phyloP scores from a whole-genome alignment of 2,329 filamentous ascomycete species.

The Thelonectria blattea region DNA sequence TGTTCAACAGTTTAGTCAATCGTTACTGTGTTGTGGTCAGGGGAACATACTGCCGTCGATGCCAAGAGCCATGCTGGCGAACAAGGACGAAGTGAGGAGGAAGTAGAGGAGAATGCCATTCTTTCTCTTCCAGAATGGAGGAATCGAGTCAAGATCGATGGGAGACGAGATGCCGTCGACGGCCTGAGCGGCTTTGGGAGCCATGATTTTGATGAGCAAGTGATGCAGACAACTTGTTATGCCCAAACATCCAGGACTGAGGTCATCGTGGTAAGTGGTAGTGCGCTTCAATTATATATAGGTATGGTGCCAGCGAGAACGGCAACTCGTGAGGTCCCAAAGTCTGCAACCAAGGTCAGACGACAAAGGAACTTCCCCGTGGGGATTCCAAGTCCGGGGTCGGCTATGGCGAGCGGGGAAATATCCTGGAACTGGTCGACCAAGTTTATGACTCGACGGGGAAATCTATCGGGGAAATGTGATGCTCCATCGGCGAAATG shows the following conservation, averaged over 20 bases:
- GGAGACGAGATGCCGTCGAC: constrained; percentile 40
- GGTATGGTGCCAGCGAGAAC: neutral
- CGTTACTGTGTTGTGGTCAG: neutral
- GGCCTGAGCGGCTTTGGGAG: constrained; percentile 41
- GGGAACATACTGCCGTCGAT: constrained; percentile 45
- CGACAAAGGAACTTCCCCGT: constrained; percentile 27
- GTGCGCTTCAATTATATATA: constrained; percentile 24
- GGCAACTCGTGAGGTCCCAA: neutral
- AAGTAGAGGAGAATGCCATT: constrained; percentile 52
- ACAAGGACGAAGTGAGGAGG: constrained; percentile 49
- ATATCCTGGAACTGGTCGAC: neutral
- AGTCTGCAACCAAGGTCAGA: neutral
- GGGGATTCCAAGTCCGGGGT: constrained; percentile 21
- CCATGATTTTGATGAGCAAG: constrained; percentile 32
- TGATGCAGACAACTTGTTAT: neutral
- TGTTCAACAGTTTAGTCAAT: neutral
- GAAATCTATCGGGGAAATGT: neutral
- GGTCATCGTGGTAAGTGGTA: neutral
- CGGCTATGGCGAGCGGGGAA: constrained; percentile 26
- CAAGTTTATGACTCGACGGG: neutral
- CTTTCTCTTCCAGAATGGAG: constrained; percentile 46
- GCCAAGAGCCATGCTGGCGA: constrained; percentile 49
- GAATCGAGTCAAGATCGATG: constrained; percentile 40
- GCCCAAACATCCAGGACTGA: neutral
- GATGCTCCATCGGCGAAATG: neutral